Conservation (phyloP, 2,329 filamentous ascomycete species). For the Fonsecaea nubica region DNA sequence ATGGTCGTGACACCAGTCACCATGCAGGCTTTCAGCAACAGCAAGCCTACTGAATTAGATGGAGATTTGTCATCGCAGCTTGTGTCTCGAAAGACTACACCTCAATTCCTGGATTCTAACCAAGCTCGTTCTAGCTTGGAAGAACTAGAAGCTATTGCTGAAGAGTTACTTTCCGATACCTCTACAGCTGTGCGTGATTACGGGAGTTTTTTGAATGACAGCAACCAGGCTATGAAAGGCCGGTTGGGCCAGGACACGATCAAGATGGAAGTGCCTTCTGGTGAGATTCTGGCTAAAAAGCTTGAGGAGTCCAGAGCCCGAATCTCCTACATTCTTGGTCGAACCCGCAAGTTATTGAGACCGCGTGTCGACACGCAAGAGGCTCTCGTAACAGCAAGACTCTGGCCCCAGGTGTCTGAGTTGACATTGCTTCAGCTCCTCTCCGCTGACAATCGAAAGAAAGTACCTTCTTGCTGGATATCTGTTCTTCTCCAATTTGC, state of each 20-base stretch:
- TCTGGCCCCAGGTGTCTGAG: slow-evolving; percentile 40
- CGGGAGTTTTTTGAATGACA: slow-evolving; percentile 11
- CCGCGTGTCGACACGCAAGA: slow-evolving; percentile 1
- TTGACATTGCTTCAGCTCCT: slow-evolving; percentile 41
- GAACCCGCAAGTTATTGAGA: slow-evolving; percentile 13
- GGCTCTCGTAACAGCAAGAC: slow-evolving; percentile 12
- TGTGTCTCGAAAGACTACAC: background rate
- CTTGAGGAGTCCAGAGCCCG: slow-evolving; percentile 6
- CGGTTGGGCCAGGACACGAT: background rate
- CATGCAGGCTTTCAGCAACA: background rate
- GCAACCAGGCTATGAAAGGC: slow-evolving; percentile 9
- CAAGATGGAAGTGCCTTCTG: background rate
- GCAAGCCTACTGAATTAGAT: slow-evolving; percentile 22
- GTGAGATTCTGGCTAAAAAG: slow-evolving; percentile 1
- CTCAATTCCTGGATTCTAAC: background rate
- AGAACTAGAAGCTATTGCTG: slow-evolving; percentile 23
- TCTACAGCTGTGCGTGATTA: slow-evolving; percentile 6
- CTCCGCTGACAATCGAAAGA: slow-evolving; percentile 28
- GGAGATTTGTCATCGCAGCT: slow-evolving; percentile 12
- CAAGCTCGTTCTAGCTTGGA: background rate
- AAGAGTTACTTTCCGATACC: slow-evolving; percentile 5
- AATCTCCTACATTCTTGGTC: slow-evolving; percentile 12
- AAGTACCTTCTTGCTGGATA: slow-evolving; percentile 36
- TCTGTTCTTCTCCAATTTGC: slow-evolving; percentile 40
- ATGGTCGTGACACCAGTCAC: slow-evolving; percentile 5